Base-by-base conservation (phyloP, 1,284 basidiomycete genomes). In the Anthracocystis setariae region DNA sequence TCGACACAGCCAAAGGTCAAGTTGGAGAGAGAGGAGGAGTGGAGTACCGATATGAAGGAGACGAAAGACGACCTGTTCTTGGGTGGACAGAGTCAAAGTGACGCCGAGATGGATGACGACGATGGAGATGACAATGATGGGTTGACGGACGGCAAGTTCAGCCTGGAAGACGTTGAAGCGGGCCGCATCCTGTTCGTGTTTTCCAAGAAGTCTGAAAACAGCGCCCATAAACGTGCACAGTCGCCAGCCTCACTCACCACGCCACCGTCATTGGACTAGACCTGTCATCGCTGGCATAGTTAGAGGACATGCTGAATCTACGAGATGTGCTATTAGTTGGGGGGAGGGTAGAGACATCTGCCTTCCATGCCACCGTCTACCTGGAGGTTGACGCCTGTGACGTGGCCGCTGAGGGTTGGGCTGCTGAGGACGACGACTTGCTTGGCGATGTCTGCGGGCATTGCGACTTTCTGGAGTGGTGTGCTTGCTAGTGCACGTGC, bases 351-450 rank as follows among this genome's bases (percentile, higher is more conserved):
- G 10, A 71, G 62, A 44, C 68, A 71, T 8, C 86, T 50, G 42
- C 90, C 90, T 85, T 92, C 90, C 90, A 91, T 90, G 0, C 90
- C 90, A 2, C 90, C 90, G 58, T 88, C 87, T 2, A 91, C 86
- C 87, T 90, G 89, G 38, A 91, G 72, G 12, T 89, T 87, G 73
- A 90, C 88, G 0, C 90, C 90, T 0, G 88, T 88, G 17, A 91
- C 86, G 78, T 91, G 90, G 0, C 90, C 90, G 3, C 90, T 91
- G 0, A 91, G 79, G 3, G 82, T 84, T 5, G 86, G 83, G 0
- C 89, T 91, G 0, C 90, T 86, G 1, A 91, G 81, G 2, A 90
- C 68, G 3, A 87, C 86, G 20, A 91, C 86, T 79, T 91, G 90
- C 9, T 85, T 86, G 0, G 90, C 90, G 23, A 91, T 82, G 67